These are phyloP conservation scores for Cercospora brassicicola DNA, from an alignment of 2,329 filamentous ascomycete genomes.

Conservation along the genomic window DNA sequence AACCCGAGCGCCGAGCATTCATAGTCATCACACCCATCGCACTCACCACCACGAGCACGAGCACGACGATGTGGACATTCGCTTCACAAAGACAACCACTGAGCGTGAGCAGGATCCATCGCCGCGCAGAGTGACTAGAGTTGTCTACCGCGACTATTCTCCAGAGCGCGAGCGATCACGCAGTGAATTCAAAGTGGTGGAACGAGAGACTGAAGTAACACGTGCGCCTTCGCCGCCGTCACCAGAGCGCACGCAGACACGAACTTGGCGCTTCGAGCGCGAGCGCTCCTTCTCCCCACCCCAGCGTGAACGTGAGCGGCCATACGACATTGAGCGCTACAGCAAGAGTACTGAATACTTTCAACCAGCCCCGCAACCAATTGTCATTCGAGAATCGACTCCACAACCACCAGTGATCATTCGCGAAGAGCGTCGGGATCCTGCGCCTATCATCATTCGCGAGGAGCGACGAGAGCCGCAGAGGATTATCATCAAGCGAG, in stretches of 20 bases:
- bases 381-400: slow-evolving; percentile 55
- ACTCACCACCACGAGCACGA: slow-evolving; percentile 9
- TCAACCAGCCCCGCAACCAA: slow-evolving; percentile 49
- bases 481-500: slow-evolving; percentile 57
- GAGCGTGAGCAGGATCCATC: slow-evolving; percentile 33
- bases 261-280: slow-evolving; percentile 55
- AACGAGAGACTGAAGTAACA: slow-evolving; percentile 38
- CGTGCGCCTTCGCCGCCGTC: slow-evolving; percentile 39
- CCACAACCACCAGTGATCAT: slow-evolving; percentile 51
- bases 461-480: slow-evolving; percentile 48
- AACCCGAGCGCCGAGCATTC: slow-evolving; percentile 17
- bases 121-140: slow-evolving; percentile 35
- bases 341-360: slow-evolving; percentile 56
- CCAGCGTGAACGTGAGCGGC: slow-evolving; percentile 40
- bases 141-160: slow-evolving; percentile 36
- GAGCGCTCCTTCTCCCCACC: slow-evolving; percentile 50
- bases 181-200: slow-evolving; percentile 43
- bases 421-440: slow-evolving; percentile 51
- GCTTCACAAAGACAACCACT: slow-evolving; percentile 43
- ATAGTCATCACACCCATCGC: slow-evolving; percentile 7
- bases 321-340: slow-evolving; percentile 53
- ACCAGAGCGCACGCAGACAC: slow-evolving; percentile 50
- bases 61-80: slow-evolving; percentile 34
- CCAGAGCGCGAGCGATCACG: slow-evolving; percentile 27
- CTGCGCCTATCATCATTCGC: slow-evolving; percentile 56